Evolutionary conservation across 805 yeast species (phyloP).

Genomic region (Saccharomycopsis sp.): DNA sequence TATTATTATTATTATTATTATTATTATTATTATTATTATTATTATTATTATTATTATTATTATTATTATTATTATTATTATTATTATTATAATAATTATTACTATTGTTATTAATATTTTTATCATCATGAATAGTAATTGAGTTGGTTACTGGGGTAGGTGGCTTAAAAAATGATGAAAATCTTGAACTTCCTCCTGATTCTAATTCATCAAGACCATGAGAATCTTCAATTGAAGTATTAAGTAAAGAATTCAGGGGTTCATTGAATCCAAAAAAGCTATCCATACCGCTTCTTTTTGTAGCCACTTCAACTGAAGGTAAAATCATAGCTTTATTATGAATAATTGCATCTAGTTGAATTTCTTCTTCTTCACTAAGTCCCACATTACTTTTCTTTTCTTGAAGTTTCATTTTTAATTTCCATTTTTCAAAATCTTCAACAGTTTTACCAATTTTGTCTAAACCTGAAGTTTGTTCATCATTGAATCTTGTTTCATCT

Average conservation of each 20-base stretch:
- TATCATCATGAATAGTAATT: not conserved
- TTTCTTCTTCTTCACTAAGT: slow-evolving; percentile 6
- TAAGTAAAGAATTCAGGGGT: not conserved
- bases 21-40: not conserved
- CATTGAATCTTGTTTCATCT: slow-evolving; percentile 30
- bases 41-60: not conserved
- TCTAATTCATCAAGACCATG: not conserved
- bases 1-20: not conserved
- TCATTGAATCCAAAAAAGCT: slow-evolving; percentile 2
- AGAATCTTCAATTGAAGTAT: slow-evolving; percentile 1
- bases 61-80: not conserved
- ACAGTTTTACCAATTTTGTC: slow-evolving; percentile 41
- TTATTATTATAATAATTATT: not conserved
- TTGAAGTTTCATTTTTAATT: slow-evolving; percentile 39
- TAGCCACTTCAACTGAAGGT: not conserved
- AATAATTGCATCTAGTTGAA: slow-evolving; percentile 11
- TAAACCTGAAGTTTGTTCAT: slow-evolving; percentile 22
- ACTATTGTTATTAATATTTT: not conserved
- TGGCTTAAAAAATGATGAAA: slow-evolving; percentile 26
- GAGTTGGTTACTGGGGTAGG: slow-evolving; percentile 2
- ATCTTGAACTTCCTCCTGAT: slow-evolving; percentile 22
- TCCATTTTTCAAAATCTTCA: slow-evolving; percentile 52
- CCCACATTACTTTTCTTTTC: slow-evolving; percentile 36
- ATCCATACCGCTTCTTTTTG: slow-evolving; percentile 1
- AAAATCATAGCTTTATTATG: slow-evolving; percentile 4